Evolutionary conservation across 441 rosid genomes (phyloP).

Genomic region (Capsella rubella): DNA sequence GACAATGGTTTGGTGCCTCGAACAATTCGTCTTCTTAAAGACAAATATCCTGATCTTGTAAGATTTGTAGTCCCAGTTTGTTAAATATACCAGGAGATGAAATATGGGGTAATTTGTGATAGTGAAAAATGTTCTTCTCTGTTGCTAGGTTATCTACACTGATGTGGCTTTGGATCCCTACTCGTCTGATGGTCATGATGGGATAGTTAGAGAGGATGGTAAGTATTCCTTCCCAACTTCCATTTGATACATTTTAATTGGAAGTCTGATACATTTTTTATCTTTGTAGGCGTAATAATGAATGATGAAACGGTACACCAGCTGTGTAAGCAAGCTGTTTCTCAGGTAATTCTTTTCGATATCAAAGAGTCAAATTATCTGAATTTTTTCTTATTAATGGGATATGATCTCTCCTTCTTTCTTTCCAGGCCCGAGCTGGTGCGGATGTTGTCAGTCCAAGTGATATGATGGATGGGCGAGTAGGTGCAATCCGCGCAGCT

Average conservation of each 20-base stretch:
- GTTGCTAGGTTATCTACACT: slow-evolving; percentile 79
- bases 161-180: slow-evolving; percentile 98
- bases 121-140: slow-evolving; percentile 19
- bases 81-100: slow-evolving; percentile 14
- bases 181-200: slow-evolving; percentile 98
- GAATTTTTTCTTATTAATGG: not conserved
- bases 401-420: slow-evolving; percentile 24
- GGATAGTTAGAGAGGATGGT: slow-evolving; percentile 97
- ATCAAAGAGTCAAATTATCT: not conserved
- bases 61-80: slow-evolving; percentile 42
- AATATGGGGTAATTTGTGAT: not conserved
- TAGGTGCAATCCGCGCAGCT: slow-evolving; percentile 89
- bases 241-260: not conserved
- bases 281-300: slow-evolving; percentile 82
- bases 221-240: slow-evolving; percentile 39
- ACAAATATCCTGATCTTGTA: slow-evolving; percentile 93
- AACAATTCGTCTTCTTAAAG: slow-evolving; percentile 87
- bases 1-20: slow-evolving; percentile 93
- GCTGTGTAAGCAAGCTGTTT: slow-evolving; percentile 92
- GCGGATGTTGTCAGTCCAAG: slow-evolving; percentile 99
- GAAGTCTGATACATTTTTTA: not conserved
- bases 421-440: slow-evolving; percentile 85
- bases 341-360: slow-evolving; percentile 62
- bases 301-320: slow-evolving; percentile 98
- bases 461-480: slow-evolving; percentile 99